Evolutionary conservation across 257 asterid species (phyloP), one percentile per base, ranked within the genome.

Genomic region (Solanum paucissectum): DNA sequence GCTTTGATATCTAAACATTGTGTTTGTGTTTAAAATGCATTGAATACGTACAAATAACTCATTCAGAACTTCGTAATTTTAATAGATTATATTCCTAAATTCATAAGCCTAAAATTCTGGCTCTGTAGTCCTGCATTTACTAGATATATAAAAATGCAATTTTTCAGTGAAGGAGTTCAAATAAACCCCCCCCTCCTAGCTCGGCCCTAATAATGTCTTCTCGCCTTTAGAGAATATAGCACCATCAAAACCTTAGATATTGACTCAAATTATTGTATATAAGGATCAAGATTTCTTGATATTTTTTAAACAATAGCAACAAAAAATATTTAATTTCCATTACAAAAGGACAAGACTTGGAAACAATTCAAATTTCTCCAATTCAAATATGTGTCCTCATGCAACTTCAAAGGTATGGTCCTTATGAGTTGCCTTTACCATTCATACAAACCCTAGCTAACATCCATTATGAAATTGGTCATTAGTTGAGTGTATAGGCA

Each of bases 371-470:
- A 84, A 85, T 37, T 14, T 66, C 12, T 32, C 18, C 42, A 38
- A 85, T 69, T 37, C 60, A 44, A 66, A 27, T n/a, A 25, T 60
- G 13, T 69, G 62, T 36, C 38, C 87, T 84, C 87, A 84, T 64
- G 64, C 64, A 55, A 55, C 62, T 84, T 84, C 79, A 66, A 37
- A 85, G 60, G 9, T 66, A 85, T 18, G 77, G 77, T 46, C 40
- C 68, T 27, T 34, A 33, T 33, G 87, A 66, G 20, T 64, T 83
- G 87, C 87, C 87, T 66, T 55, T 60, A 83, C 75, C 44, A 60
- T 76, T 81, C 68, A 29, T 81, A 49, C 9, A 44, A 81, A 46
- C 68, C 81, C 87, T 85, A 85, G 79, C 87, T 85, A 85, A 77
- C 81, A 85, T 71, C 79, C 87, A 85, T 49, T 32, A 66, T 66